Conservation (phyloP, 2,329 filamentous ascomycete species). For the Sclerotinia minor region DNA sequence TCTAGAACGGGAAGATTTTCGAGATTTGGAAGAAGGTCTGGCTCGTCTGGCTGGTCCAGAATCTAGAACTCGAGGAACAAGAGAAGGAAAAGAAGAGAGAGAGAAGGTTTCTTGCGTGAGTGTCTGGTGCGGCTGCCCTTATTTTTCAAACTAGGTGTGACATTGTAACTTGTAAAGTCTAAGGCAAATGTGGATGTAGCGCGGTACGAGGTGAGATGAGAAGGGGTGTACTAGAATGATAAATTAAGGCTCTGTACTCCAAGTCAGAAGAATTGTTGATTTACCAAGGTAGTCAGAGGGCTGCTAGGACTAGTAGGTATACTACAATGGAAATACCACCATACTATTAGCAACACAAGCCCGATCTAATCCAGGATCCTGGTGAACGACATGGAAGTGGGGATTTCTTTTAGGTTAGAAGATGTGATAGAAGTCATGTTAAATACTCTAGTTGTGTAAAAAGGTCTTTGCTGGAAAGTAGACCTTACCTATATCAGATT, state of each 20-base stretch:
- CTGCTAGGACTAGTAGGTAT: too few species aligned
- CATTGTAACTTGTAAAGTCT: neutral
- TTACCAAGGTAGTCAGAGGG: too few species aligned
- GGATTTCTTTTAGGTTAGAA: constrained; percentile 5
- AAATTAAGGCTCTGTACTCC: neutral
- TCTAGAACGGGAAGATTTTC: constrained; percentile 18
- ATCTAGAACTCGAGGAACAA: constrained; percentile 17
- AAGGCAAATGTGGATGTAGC: constrained; percentile 2
- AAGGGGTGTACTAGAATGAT: neutral
- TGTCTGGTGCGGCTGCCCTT: constrained; percentile 9
- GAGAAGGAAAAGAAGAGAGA: neutral
- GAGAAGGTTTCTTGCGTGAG: constrained; percentile 13
- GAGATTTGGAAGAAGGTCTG: neutral
- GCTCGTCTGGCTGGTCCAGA: constrained; percentile 21
- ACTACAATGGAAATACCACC: neutral
- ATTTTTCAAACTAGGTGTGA: constrained; percentile 1
- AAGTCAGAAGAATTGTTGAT: too few species aligned
- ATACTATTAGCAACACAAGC: neutral
- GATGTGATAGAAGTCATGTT: neutral
- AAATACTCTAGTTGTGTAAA: too few species aligned
- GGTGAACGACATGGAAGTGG: neutral
- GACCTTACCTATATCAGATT: neutral
- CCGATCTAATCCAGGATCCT: neutral
- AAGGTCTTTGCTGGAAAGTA: neutral
- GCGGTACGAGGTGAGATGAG: constrained; percentile 13